A percentile compares a stretch with the other conserved stretches of the same genome.
Conservation (phyloP, 345 rosid species). For the Euphorbia tirucalli region DNA sequence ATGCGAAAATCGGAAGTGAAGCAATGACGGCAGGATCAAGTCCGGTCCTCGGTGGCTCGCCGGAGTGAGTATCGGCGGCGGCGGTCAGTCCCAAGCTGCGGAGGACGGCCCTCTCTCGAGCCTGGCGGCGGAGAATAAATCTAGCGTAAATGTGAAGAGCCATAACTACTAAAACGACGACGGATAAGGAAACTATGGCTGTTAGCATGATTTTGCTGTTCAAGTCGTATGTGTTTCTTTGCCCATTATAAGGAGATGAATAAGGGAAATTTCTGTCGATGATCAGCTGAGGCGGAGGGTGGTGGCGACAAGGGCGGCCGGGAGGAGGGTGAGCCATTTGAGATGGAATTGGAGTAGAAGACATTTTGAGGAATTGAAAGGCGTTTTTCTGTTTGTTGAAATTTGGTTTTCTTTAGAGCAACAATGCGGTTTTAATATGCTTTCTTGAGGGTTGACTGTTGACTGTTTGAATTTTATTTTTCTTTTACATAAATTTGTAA, state of each 20-base stretch:
- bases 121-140: conserved; percentile 13
- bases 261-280: too few species aligned
- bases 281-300: too few species aligned
- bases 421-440: background rate
- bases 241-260: background rate
- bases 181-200: conserved; percentile 15
- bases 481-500: background rate
- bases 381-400: background rate
- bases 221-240: background rate
- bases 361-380: background rate
- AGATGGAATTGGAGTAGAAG: background rate
- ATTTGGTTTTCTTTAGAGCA: background rate
- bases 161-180: conserved; percentile 12
- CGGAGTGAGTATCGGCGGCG: background rate
- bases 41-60: conserved; percentile 34
- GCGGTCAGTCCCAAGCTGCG: background rate
- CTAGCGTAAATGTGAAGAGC: conserved; percentile 22
- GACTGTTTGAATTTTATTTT: conserved; percentile 10
- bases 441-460: conserved; percentile 12
- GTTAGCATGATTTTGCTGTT: conserved; percentile 23
- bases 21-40: conserved; percentile 48
- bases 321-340: background rate
- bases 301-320: background rate
- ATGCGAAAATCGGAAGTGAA: conserved; percentile 48
- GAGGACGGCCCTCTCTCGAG: background rate